Conservation (phyloP, 2,329 filamentous ascomycete species). For the Curvularia verruculosa region DNA sequence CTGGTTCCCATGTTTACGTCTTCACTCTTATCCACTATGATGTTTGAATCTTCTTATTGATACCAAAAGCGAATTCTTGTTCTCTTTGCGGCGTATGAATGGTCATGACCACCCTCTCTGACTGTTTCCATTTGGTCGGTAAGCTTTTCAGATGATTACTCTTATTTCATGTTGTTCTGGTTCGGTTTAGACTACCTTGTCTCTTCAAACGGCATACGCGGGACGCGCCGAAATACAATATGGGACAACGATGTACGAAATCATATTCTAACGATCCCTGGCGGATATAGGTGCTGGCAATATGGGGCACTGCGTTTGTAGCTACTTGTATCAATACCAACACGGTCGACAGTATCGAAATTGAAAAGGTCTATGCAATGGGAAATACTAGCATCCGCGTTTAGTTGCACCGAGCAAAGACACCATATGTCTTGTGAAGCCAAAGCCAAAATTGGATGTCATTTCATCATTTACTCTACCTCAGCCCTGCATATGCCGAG, state of each 20-base stretch:
- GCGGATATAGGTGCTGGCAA: neutral
- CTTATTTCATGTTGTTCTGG: neutral
- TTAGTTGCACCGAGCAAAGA: neutral
- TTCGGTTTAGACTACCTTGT: constrained; percentile 1
- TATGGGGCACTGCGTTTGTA: neutral
- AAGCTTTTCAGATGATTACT: constrained; percentile 2
- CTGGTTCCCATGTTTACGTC: constrained; percentile 19
- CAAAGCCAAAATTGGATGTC: neutral
- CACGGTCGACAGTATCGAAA: neutral
- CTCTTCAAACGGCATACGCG: neutral
- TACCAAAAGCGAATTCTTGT: constrained; percentile 21
- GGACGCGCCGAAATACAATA: neutral
- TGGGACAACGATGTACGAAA: neutral
- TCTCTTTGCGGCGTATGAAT: constrained; percentile 7
- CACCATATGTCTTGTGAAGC: neutral
- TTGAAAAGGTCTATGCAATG: neutral
- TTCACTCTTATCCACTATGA: constrained; percentile 35
- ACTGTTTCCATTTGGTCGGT: constrained; percentile 1
- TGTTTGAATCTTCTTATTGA: constrained; percentile 28
- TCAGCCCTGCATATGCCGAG: constrained; percentile 8
- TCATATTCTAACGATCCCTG: neutral
- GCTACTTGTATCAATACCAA: neutral
- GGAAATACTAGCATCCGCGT: neutral
- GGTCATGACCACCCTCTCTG: neutral
- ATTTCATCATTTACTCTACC: neutral